Evolutionary conservation across 306 rosid species (phyloP).

Genomic region (Vigna hirtella): DNA sequence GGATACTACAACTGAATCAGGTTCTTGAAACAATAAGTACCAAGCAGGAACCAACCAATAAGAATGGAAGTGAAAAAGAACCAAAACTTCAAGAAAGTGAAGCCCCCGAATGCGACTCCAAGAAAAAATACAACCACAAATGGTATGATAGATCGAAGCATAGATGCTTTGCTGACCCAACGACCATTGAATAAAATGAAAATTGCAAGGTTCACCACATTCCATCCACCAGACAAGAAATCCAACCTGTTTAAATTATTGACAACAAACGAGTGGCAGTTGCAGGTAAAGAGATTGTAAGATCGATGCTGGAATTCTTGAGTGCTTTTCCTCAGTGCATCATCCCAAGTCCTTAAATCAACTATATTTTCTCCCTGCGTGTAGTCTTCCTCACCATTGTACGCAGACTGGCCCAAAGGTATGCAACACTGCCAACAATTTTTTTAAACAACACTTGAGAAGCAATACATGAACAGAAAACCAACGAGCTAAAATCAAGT

Average conservation of each 20-base stretch:
- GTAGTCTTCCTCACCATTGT: constrained; percentile 52
- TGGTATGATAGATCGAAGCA: constrained; percentile 72
- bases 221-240: constrained; percentile 82
- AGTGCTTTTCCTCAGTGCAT: constrained; percentile 74
- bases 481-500: constrained; percentile 25
- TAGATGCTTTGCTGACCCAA: constrained; percentile 79
- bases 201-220: constrained; percentile 94
- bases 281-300: constrained; percentile 87
- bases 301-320: constrained; percentile 89
- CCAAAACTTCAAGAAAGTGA: constrained; percentile 70
- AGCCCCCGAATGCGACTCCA: constrained; percentile 74
- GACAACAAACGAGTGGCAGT: constrained; percentile 96
- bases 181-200: constrained; percentile 76
- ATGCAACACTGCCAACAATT: constrained; percentile 61
- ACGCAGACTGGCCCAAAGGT: constrained; percentile 46
- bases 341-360: constrained; percentile 78
- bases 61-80: constrained; percentile 64
- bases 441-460: constrained; percentile 45
- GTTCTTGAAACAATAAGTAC: constrained; percentile 81
- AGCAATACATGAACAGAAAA: constrained; percentile 35
- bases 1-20: constrained; percentile 75
- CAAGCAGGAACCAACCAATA: constrained; percentile 90
- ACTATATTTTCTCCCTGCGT: constrained; percentile 56
- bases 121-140: constrained; percentile 63
- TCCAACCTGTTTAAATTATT: constrained; percentile 82